Evolutionary conservation across 257 asterid genomes (phyloP), one percentile per base, ranked within the genome.

Genomic region (Solanum ossicruentum): DNA sequence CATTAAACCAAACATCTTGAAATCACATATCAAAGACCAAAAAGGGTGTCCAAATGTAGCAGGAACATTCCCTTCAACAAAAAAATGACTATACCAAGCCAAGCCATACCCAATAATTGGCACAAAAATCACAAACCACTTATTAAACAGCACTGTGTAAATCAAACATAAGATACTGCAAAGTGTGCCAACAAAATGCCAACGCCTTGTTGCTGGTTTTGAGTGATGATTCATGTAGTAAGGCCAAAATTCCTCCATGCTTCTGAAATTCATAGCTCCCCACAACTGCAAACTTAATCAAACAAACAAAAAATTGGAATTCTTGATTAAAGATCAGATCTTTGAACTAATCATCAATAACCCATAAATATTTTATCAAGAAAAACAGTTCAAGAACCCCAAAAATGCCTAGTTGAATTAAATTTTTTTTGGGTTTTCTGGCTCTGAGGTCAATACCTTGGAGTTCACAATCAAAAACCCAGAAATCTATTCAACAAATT

Each of bases 41-140:
- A 97, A 32, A 3, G 98, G 99, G 87, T 97, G 99, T 72, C 99
- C 94, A 87, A 97, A 94, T 73, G 99, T 92, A 66, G 95, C 98
- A 32, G 98, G 99, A 51, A 92, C 94, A 86, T 95, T 97, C 69
- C 97, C 92, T 86, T 95, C 99, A 66, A 97, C 97, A 85, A 91
- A 97, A 94, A 94, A 95, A 90, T 97, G 99, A 86, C 99, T 95
- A 63, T 93, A 97, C 99, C 98, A 97, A 43, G 98, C 98, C 51
- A 94, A 87, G 0, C 97, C 97, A 89, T 95, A 97, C 82, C 98
- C 99, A 84, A 93, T 55, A 73, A 95, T 51, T 78, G 99, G 98
- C 86, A 91, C 97, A 82, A 88, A 86, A 36, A 97, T 45, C 86
- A 94, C 43, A 52, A 89, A 86, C 97, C 97, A 91, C 96, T 95